phyloP scores from a whole-genome alignment of 306 rosid genomes.

The Ceratonia siliqua region DNA sequence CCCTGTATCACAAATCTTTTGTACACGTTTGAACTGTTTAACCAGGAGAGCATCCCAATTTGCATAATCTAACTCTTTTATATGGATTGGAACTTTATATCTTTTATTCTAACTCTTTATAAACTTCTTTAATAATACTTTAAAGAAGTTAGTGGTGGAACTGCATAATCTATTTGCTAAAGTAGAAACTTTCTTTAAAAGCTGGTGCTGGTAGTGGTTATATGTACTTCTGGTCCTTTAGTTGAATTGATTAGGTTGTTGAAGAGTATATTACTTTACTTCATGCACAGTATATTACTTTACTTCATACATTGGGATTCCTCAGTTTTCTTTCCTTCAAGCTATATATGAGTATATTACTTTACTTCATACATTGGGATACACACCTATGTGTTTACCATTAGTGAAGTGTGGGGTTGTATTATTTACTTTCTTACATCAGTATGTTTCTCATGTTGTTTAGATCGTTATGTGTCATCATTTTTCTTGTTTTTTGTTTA shows the following conservation, averaged over 20 bases:
- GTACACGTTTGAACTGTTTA: not conserved
- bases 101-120: constrained; percentile 4
- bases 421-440: not conserved
- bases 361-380: not conserved
- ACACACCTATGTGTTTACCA: not conserved
- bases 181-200: too few species aligned
- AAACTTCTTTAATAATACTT: not conserved
- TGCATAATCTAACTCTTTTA: not conserved
- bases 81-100: constrained; percentile 2
- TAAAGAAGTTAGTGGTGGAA: not conserved
- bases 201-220: not conserved
- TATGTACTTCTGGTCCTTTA: not conserved
- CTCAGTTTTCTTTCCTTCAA: constrained; percentile 1
- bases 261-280: not conserved
- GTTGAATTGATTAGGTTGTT: constrained; percentile 21
- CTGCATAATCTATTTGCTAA: not conserved
- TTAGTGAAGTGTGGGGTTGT: not conserved
- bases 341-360: too few species aligned
- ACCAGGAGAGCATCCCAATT: not conserved
- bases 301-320: not conserved
- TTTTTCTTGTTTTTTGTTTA: not conserved
- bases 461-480: not conserved
- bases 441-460: constrained; percentile 12
- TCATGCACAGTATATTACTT: not conserved
- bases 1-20: not conserved